A percentile compares a stretch with the other conserved stretches of the same genome.
Evolutionary conservation across 2,329 filamentous ascomycete genomes (phyloP).

Genomic region (Cadophora sp.): DNA sequence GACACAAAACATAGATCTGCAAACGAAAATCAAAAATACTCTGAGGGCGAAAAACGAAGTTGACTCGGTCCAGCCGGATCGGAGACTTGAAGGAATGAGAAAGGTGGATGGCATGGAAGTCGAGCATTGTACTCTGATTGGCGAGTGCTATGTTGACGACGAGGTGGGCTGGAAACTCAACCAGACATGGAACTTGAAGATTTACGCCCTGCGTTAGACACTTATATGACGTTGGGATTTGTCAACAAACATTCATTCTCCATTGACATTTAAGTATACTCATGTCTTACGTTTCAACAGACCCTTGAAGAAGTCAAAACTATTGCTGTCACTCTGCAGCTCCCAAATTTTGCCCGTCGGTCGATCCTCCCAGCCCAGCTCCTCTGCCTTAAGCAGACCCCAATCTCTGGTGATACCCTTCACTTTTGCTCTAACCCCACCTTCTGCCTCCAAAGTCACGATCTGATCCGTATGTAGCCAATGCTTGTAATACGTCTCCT

Average conservation of each 20-base stretch:
- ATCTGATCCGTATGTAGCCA: slow-evolving; percentile 85
- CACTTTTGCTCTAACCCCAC: slow-evolving; percentile 75
- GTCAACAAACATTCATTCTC: no score
- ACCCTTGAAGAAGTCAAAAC: slow-evolving; percentile 96
- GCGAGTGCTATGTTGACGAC: slow-evolving; percentile 20
- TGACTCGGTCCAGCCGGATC: neutral
- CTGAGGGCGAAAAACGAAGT: neutral
- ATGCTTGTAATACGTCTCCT: slow-evolving; percentile 77
- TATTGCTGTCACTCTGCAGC: slow-evolving; percentile 95
- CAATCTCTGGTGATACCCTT: slow-evolving; percentile 91
- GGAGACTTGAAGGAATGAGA: neutral
- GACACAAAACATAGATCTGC: neutral
- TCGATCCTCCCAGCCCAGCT: slow-evolving; percentile 75
- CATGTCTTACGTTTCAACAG: slow-evolving; percentile 76
- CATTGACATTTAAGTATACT: neutral
- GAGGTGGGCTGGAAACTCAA: slow-evolving; percentile 15
- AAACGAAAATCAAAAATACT: slow-evolving; percentile 1
- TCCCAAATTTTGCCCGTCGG: slow-evolving; percentile 80
- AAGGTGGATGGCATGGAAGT: slow-evolving; percentile 4
- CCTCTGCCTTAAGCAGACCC: slow-evolving; percentile 85
- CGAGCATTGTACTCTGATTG: slow-evolving; percentile 17
- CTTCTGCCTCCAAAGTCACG: slow-evolving; percentile 80
- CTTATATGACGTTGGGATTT: no score
- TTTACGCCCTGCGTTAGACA: slow-evolving; percentile 3
- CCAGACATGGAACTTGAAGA: neutral